Base-by-base conservation (phyloP, 306 rosid species). In the Inga oerstediana region DNA sequence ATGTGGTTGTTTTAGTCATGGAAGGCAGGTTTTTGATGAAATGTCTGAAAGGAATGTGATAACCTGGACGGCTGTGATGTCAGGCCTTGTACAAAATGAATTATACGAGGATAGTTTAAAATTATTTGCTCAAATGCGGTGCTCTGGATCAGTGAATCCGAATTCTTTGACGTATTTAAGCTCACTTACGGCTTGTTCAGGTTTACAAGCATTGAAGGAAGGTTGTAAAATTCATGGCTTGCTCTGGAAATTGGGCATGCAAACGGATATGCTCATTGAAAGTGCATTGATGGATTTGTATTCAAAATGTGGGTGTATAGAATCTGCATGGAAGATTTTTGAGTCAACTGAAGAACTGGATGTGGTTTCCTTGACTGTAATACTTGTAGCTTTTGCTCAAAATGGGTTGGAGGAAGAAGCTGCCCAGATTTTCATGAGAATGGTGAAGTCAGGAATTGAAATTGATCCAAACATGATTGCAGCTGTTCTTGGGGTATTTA, bases 231-330 rank as follows among this genome's bases (percentile, higher is more conserved):
- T 95, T 80, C 98, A 95, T 79, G 93, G 89, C n/a, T 84, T 93
- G 84, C 51, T 91, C 27, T 92, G 89, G 95, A 92, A 93, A 83
- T 59, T 87, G 79, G 98, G 98, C 80, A 84, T 88, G 85, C 94
- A 95, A 39, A 88, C 97, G 2, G 95, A 90, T 72, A 74, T 95
- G 81, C 88, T 89, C 68, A 82, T 95, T 71, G 98, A 89, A 88
- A 93, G 97, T 87, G 94, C 98, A 61, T 84, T 95, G 80, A 93
- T 95, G 98, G 94, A 95, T 87, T 85, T 95, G 86, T 95, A 93
- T 84, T 92, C 97, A 0, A 95, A 95, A 82, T 95, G 94, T 80
- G 89, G 98, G 32, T 77, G 90, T 61, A 72, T 93, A 72, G 96
- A 88, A 73, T 91, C 82, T 73, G 94, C 98, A 8, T 90, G 94